A percentile compares a stretch with the other conserved stretches of the same genome.
Evolutionary conservation across 768 basidiomycete genomes (phyloP).

Genomic region (Boletus tylopilopsis): DNA sequence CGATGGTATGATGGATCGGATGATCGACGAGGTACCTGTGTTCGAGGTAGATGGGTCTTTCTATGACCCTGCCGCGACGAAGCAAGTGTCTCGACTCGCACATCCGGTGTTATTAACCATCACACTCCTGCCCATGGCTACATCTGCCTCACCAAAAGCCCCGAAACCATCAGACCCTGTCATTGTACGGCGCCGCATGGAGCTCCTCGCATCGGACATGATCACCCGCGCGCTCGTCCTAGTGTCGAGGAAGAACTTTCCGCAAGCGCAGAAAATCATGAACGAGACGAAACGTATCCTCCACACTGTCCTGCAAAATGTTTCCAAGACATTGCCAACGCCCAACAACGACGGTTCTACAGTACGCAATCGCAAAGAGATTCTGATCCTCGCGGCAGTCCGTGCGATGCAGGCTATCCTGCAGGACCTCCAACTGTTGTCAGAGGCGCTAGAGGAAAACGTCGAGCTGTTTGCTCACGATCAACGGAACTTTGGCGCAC

Average conservation of each 20-base stretch:
- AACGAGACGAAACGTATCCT: conserved; percentile 89
- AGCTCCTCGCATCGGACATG: conserved; percentile 95
- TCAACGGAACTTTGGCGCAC: conserved; percentile 93
- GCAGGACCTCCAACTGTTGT: conserved; percentile 81
- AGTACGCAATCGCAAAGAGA: conserved; percentile 72
- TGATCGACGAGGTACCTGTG: conserved; percentile 98
- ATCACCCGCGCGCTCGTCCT: conserved; percentile 91
- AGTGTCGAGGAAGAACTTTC: conserved; percentile 86
- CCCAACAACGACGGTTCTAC: conserved; percentile 46
- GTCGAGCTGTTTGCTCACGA: conserved; percentile 90
- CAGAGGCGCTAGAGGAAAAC: conserved; percentile 88
- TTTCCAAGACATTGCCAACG: conserved; percentile 67
- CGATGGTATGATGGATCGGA: conserved; percentile 91
- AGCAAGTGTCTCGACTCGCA: conserved; percentile 83
- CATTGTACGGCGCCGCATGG: conserved; percentile 93
- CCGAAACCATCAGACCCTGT: conserved; percentile 70
- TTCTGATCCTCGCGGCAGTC: conserved; percentile 67
- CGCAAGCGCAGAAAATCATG: conserved; percentile 88
- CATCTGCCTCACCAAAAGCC: conserved; percentile 29
- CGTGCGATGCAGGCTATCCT: conserved; percentile 81
- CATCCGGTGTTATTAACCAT: conserved; percentile 94
- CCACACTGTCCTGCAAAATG: conserved; percentile 83
- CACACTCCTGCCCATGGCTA: conserved; percentile 67
- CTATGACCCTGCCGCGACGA: conserved; percentile 83
- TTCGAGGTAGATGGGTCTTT: conserved; percentile 95